Conservation (phyloP, 345 rosid species). For the Acer campestre region DNA sequence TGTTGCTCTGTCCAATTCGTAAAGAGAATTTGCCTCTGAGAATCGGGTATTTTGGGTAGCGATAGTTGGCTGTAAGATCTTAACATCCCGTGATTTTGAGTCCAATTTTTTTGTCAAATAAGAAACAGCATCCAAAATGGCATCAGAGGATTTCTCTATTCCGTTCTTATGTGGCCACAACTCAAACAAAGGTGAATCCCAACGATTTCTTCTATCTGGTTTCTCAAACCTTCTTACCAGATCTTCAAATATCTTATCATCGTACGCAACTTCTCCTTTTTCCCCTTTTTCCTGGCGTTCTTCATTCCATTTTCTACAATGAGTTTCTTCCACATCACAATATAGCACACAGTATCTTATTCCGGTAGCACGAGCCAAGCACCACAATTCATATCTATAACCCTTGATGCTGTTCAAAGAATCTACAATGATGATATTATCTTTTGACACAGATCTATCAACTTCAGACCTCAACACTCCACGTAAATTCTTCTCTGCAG, state of each 20-base stretch:
- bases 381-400: conserved; percentile 93
- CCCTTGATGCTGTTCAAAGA: conserved; percentile 96
- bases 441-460: conserved; percentile 93
- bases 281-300: conserved; percentile 62
- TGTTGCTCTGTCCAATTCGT: conserved; percentile 86
- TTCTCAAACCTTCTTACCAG: conserved; percentile 85
- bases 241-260: conserved; percentile 73
- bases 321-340: conserved; percentile 68
- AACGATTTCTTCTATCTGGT: conserved; percentile 85
- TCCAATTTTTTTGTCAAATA: conserved; percentile 80
- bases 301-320: conserved; percentile 78
- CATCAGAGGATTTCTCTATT: conserved; percentile 59
- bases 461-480: conserved; percentile 97
- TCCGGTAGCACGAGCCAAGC: conserved; percentile 91
- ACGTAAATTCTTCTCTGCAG: conserved; percentile 88
- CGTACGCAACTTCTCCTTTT: conserved; percentile 62
- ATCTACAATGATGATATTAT: conserved; percentile 78
- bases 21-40: conserved; percentile 82
- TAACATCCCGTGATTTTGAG: conserved; percentile 71
- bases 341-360: conserved; percentile 79
- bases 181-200: conserved; percentile 97
- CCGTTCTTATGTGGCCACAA: conserved; percentile 59
- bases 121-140: conserved; percentile 69
- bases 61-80: conserved; percentile 86
- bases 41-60: conserved; percentile 74